Evolutionary conservation across 306 rosid genomes (phyloP).

Genomic region (Dalbergia cochinchinensis): DNA sequence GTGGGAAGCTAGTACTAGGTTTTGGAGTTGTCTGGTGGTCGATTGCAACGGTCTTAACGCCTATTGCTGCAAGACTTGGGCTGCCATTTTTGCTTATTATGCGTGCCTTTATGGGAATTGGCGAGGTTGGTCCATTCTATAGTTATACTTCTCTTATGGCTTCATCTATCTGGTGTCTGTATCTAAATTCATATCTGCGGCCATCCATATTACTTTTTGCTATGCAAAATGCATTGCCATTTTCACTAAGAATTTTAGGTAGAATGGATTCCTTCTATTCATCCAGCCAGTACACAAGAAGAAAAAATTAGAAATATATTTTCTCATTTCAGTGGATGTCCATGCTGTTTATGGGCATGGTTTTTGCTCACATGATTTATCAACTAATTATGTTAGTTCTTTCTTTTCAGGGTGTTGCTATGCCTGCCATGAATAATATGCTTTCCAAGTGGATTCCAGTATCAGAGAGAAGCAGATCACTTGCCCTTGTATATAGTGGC

Average conservation of each 20-base stretch:
- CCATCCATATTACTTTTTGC: slow-evolving; percentile 17
- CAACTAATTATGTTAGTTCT: slow-evolving; percentile 10
- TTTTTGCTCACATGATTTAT: slow-evolving; percentile 14
- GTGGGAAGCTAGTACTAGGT: slow-evolving; percentile 91
- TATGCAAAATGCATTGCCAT: slow-evolving; percentile 13
- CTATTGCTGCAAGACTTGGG: slow-evolving; percentile 89
- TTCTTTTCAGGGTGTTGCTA: slow-evolving; percentile 91
- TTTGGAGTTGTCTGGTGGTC: slow-evolving; percentile 99
- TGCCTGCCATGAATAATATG: slow-evolving; percentile 98
- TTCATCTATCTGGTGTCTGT: slow-evolving; percentile 27
- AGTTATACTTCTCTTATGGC: slow-evolving; percentile 25
- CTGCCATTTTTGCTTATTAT: slow-evolving; percentile 83
- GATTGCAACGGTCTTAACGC: slow-evolving; percentile 86
- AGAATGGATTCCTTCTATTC: slow-evolving; percentile 16
- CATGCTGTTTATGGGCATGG: background rate
- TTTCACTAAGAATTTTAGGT: slow-evolving; percentile 30
- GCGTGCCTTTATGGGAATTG: slow-evolving; percentile 98
- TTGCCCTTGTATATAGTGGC: slow-evolving; percentile 94
- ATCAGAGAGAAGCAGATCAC: slow-evolving; percentile 98
- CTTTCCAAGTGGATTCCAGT: slow-evolving; percentile 97
- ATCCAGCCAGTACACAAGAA: slow-evolving; percentile 30
- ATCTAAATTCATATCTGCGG: slow-evolving; percentile 5
- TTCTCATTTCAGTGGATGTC: slow-evolving; percentile 24
- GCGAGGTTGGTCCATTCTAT: slow-evolving; percentile 79
- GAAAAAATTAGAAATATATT: slow-evolving; percentile 14